Conservation (phyloP, 768 basidiomycete species). For the Hypholoma fasciculare region DNA sequence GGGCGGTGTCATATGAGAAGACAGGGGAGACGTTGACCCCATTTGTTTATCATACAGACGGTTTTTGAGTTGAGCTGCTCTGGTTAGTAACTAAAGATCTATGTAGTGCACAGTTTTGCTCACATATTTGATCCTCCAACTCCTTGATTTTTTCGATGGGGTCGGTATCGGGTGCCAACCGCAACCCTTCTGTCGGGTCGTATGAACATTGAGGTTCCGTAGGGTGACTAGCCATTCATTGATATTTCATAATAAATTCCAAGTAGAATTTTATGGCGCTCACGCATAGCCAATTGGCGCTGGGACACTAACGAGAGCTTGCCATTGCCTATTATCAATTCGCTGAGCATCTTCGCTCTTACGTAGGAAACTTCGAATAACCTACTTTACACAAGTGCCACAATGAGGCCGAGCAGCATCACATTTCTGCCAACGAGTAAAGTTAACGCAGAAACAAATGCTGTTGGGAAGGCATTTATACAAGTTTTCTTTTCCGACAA, state of each 20-base stretch:
- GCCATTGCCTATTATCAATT: constrained; percentile 62
- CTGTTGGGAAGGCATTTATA: constrained; percentile 34
- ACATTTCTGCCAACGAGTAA: constrained; percentile 63
- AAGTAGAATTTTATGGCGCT: constrained; percentile 28
- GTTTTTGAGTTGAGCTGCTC: constrained; percentile 60
- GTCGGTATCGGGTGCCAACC: constrained; percentile 75
- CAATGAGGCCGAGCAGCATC: constrained; percentile 87
- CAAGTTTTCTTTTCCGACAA: constrained; percentile 84
- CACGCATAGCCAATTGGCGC: constrained; percentile 85
- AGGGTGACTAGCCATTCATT: constrained; percentile 60
- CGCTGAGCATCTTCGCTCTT: background rate
- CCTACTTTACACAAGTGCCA: constrained; percentile 80
- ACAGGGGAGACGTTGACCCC: constrained; percentile 36
- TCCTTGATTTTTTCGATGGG: constrained; percentile 77
- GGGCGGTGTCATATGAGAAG: constrained; percentile 20
- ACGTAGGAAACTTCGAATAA: constrained; percentile 12
- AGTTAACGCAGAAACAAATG: background rate
- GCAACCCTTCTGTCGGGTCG: constrained; percentile 82
- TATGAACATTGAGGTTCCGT: constrained; percentile 83
- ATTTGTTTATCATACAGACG: constrained; percentile 55
- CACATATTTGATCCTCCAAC: constrained; percentile 78
- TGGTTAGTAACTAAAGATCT: constrained; percentile 8
- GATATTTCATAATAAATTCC: constrained; percentile 6
- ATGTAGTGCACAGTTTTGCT: constrained; percentile 8
- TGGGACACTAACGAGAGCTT: constrained; percentile 78